Percentiles rank a stretch among this genome's conserved stretches.
These are phyloP conservation scores for Corynespora cassiicola DNA, from an alignment of 2,329 filamentous ascomycete species.

Conservation along the genomic window DNA sequence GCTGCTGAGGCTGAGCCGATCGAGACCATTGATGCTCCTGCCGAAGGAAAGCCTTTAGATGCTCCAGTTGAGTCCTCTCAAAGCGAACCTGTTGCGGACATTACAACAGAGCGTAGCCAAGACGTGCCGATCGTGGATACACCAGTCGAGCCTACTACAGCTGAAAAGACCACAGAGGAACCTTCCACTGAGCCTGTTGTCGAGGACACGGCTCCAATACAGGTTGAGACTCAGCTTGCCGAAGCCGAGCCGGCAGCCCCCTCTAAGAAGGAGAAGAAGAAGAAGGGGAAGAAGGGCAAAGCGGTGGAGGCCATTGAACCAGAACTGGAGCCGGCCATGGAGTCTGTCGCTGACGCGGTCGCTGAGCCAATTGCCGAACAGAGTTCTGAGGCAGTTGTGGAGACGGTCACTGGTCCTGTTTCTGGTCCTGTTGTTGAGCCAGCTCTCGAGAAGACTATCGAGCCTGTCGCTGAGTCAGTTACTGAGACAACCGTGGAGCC, in stretches of 20 bases:
- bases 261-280: constrained; percentile 6
- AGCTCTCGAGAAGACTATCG: no score
- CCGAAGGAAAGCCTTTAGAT: neutral
- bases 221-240: neutral
- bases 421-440: no score
- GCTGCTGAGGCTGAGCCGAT: constrained; percentile 12
- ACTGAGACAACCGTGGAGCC: no score
- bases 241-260: constrained; percentile 1
- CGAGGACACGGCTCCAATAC: neutral
- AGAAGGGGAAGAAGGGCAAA: constrained; percentile 15
- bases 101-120: constrained; percentile 2
- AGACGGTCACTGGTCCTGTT: no score
- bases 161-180: constrained; percentile 1
- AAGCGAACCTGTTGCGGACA: constrained; percentile 7
- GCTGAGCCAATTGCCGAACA: no score
- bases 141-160: constrained; percentile 1
- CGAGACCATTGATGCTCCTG: constrained; percentile 6
- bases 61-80: constrained; percentile 3
- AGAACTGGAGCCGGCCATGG: no score
- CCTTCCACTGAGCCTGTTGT: constrained; percentile 1
- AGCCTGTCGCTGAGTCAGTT: no score
- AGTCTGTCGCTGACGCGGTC: no score
- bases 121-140: constrained; percentile 2
- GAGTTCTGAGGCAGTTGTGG: no score
- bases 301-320: no score